Conservation (phyloP, 2,329 filamentous ascomycete genomes). For the Colletotrichum sp. region DNA sequence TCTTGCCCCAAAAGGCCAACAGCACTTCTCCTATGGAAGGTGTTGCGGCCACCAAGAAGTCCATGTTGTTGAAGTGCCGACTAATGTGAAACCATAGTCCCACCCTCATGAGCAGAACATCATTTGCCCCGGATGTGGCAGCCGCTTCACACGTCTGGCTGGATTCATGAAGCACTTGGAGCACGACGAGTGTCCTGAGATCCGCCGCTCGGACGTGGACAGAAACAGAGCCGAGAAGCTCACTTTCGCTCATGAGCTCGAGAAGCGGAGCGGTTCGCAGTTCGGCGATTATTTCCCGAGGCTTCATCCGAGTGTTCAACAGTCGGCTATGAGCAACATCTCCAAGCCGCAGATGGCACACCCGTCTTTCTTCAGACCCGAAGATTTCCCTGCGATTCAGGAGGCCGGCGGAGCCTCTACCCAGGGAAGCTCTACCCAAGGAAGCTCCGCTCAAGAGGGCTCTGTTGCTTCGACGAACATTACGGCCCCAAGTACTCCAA, state of each 20-base stretch:
- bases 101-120: constrained; percentile 47
- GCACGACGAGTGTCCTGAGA: constrained; percentile 38
- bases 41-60: neutral
- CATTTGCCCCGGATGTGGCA: constrained; percentile 51
- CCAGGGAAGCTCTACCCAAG: constrained; percentile 28
- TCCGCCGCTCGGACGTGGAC: constrained; percentile 38
- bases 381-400: constrained; percentile 11
- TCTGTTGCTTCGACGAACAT: neutral
- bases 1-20: neutral
- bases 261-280: constrained; percentile 19
- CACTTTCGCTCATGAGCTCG: constrained; percentile 36
- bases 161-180: constrained; percentile 53
- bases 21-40: neutral
- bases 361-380: constrained; percentile 10
- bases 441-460: constrained; percentile 18
- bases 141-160: constrained; percentile 40
- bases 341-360: constrained; percentile 13
- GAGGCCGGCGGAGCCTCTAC: constrained; percentile 18
- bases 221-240: constrained; percentile 40
- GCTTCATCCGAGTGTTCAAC: neutral
- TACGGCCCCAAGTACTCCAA: neutral
- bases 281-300: constrained; percentile 24
- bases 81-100: constrained; percentile 29
- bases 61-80: neutral
- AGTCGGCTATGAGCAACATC: neutral